Base-by-base conservation (phyloP, 75 land plant species). In the Azolla pinnata region DNA sequence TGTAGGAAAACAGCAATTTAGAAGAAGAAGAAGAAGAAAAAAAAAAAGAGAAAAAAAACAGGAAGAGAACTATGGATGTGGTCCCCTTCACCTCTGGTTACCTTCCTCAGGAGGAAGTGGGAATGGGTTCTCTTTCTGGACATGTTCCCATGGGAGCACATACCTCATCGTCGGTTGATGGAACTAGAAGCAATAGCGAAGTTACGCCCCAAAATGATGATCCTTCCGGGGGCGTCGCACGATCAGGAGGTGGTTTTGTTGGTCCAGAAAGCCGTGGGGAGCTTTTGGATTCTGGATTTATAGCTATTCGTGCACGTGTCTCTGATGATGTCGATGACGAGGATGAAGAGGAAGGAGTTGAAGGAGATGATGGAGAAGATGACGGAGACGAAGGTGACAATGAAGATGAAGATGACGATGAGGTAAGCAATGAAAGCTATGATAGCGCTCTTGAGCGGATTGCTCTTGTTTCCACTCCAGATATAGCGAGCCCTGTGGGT, bases 381-480 rank as follows among this genome's bases (percentile, higher is more conserved):
- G 40, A 35, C 5, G 40, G 12, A 5, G 40, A 35, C 40, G 40
- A 35, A 5, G 57, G 29, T 10, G 62, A 63, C 4, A 33, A n/a
- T 21, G 56, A 51, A n/a, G 65, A 31, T 2, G 57, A 23, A 1
- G 54, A 32, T 2, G 55, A 31, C 27, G 35, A 38, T 10, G 17
- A 1, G 7, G 56, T 1, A 1, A 63, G 65, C 21, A 31, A 4
- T 17, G 65, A 63, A 45, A 60, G 62, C 52, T 60, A 8, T 25
- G 62, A 60, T 56, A 63, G 55, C 51, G 65, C 65, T n/a, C 56
- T 63, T 19, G 65, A 63, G 56, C 5, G 55, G 1, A 63, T 63
- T 1, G 65, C 34, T 29, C 56, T 20, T 18, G 23, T 31, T 14
- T 63, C 65, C 20, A 31, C 57, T n/a, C 32, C 9, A 4, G 59